A percentile compares a stretch with the other conserved stretches of the same genome.
Conservation (phyloP, 2,329 filamentous ascomycete genomes). For the Diplodia corticola region DNA sequence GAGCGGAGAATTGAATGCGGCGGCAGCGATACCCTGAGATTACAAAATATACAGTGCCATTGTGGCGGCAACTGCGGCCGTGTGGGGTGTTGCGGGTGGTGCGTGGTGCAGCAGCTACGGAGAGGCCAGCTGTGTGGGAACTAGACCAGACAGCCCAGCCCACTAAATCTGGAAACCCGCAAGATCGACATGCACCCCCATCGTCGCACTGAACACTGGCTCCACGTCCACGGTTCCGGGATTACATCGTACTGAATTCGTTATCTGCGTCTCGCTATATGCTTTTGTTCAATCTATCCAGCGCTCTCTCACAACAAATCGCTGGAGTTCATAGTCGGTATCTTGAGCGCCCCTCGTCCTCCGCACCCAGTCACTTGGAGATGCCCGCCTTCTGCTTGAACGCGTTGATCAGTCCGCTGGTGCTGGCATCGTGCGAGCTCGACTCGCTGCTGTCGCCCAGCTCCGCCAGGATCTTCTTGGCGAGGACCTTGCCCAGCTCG, state of each 20-base stretch:
- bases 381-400: slow-evolving; percentile 76
- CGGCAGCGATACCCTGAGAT: neutral
- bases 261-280: slow-evolving; percentile 16
- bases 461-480: slow-evolving; percentile 70
- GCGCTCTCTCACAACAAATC: neutral
- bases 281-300: slow-evolving; percentile 10
- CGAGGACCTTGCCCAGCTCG: slow-evolving; percentile 92
- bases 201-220: neutral
- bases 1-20: neutral
- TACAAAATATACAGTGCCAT: slow-evolving; percentile 16
- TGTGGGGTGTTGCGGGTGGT: slow-evolving; percentile 11
- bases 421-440: slow-evolving; percentile 79
- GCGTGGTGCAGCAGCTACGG: slow-evolving; percentile 17
- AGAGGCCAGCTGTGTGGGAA: slow-evolving; percentile 15
- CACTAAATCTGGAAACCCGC: slow-evolving; percentile 16
- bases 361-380: slow-evolving; percentile 31
- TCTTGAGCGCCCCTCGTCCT: slow-evolving; percentile 1
- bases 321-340: slow-evolving; percentile 7
- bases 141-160: neutral
- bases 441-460: slow-evolving; percentile 75
- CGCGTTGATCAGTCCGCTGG: slow-evolving; percentile 82
- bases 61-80: slow-evolving; percentile 17
- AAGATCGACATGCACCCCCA: slow-evolving; percentile 12
- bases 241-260: slow-evolving; percentile 11
- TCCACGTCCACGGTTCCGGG: neutral